Conservation (phyloP, 2,329 filamentous ascomycete species). For the Samsoniella hepiali region DNA sequence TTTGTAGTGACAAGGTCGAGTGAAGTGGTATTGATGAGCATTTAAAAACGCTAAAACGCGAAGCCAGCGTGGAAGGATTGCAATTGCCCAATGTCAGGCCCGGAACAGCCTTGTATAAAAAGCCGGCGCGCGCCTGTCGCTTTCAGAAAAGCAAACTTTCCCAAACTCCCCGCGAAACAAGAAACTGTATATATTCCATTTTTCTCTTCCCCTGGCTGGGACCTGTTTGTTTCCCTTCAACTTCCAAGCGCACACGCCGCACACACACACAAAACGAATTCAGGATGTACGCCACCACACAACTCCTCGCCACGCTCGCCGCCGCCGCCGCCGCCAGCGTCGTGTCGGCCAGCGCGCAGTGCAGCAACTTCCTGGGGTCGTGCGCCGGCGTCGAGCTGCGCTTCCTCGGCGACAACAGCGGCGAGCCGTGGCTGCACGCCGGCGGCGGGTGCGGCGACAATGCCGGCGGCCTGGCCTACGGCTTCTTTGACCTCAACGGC, state of each 20-base stretch:
- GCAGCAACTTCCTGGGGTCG: neutral
- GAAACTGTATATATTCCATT: neutral
- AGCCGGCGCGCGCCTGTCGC: neutral
- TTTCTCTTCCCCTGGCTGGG: too few species aligned
- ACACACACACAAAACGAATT: neutral
- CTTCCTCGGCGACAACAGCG: neutral
- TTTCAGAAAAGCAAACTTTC: neutral
- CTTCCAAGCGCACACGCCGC: too few species aligned
- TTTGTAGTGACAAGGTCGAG: neutral
- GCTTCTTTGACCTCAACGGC: neutral
- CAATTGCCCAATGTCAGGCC: too few species aligned
- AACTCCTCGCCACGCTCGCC: neutral
- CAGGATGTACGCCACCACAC: neutral
- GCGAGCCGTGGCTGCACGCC: conserved; percentile 4
- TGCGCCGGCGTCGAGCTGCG: neutral
- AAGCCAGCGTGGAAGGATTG: neutral
- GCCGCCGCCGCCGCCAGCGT: neutral
- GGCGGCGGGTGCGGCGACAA: neutral
- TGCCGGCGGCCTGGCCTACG: neutral
- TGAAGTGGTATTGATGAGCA: neutral
- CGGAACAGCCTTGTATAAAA: neutral
- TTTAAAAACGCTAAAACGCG: neutral
- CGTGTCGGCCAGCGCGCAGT: neutral
- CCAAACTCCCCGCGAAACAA: neutral
- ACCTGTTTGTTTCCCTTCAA: too few species aligned